Base-by-base conservation (phyloP, 306 rosid species). In the apple (Malus domestica) region DNA sequence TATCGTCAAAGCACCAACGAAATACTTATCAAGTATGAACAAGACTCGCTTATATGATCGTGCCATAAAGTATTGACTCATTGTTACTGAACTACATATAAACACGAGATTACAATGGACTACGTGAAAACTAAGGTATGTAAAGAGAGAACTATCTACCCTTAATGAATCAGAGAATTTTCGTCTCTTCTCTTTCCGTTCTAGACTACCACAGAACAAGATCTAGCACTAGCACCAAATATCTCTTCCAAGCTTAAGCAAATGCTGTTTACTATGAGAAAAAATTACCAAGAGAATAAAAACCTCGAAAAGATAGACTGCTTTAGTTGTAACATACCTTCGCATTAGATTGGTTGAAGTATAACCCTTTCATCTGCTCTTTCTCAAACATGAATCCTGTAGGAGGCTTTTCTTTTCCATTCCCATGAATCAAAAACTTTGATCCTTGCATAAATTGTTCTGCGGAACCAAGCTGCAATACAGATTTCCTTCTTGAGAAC, bases 381-480 rank as follows among this genome's bases (percentile, higher is more conserved):
- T 96, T 96, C 92, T 89, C 99, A 80, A 96, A 92, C 98, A 96
- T 96, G 81, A 96, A 92, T 82, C 93, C 99, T 7, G 98, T 96
- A 23, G 99, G 97, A 73, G 89, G 87, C 80, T 92, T 79, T 66
- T 89, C 97, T 79, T 89, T 86, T 71, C 99, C 99, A 81, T 89
- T 92, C 73, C 93, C 98, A 73, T 90, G 87, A 70, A 89, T 90
- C 88, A 96, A 78, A 87, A 87, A 88, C 82, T 92, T 92, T 0
- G 99, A 96, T 67, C 88, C 93, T 82, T 89, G 83, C 90, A 92
- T 89, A 79, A 96, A 96, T 44, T 64, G 86, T 79, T 92, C 99
- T 62, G 92, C 90, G 18, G 96, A 86, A 65, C 99, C 99, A 77
- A 96, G 93, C 99, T 92, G 89, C 84, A 85, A 74, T 23, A 67